Base-by-base conservation (phyloP, 2,329 filamentous ascomycete species). In the Huntiella omanensis region DNA sequence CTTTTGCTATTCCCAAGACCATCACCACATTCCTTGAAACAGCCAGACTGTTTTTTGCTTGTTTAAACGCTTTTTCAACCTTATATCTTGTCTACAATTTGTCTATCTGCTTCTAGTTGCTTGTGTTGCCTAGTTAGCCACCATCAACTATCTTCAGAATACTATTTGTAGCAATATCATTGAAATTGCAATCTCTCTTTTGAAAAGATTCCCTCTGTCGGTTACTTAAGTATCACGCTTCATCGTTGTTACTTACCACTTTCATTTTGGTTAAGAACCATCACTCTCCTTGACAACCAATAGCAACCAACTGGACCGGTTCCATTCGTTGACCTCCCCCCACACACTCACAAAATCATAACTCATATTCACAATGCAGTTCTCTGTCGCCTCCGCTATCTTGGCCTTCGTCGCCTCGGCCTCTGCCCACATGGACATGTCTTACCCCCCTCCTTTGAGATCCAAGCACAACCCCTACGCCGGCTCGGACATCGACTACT, bases 401-500 rank as follows among this genome's bases (percentile, higher is more conserved):
- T 52, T 70, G 53, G 62, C 65, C 54, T 52, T 65, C 46, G 56
- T 59, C 45, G 61, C 64, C 52, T 58, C 66, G 43, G 64, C 62
- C 51, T 59, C 64, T 46, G 72, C 67, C 49, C 71, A 75, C 59
- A 75, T 76, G 67, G 64, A 71, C 56, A 70, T 75, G 65, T 61
- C 55, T 39, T 60, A 59, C 51, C 73, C 73, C 7, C 52, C 68
- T 11, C 71, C 73, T 5, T 62, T 76, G 54, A 62, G 62, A 47
- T 71, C 68, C 55, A 70, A 69, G 60, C 59, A 58, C 58, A 73
- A 74, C 62, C 62, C 65, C 41, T 60, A 66, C 54, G 59, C 64
- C 52, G 55, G 56, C 38, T 61, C 62, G 47, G 60, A 69, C 46
- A 68, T 74, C 57, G 80, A 87, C 63, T 84, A 80, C 64, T 73